Base-by-base conservation (phyloP, 495 filamentous ascomycete genomes). In the Hypomontagnella monticulosa region DNA sequence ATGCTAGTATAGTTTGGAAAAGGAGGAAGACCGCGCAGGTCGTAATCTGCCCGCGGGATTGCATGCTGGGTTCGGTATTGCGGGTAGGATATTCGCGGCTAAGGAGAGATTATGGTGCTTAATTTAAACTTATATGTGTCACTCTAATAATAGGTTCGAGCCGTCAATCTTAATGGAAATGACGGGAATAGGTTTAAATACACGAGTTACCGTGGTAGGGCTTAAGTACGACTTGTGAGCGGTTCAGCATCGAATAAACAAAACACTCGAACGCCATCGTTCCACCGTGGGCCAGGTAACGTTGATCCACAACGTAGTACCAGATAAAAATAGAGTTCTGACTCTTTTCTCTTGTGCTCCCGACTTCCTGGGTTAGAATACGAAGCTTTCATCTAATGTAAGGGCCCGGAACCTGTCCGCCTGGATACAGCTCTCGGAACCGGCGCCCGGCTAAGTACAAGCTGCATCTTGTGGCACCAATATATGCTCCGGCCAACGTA, bases 331-430 rank as follows among this genome's bases (percentile, higher is more conserved):
- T 49, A 62, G 37, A 47, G 33, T 67, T 54, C 47, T 27, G 2
- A 27, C 23, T 27, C 23, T 6, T 27, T 27, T 6, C 16, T 47
- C 6, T 41, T 16, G 10, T 43, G 18, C 32, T 60, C 49, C 55
- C 57, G 33, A 57, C 19, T 43, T 19, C 52, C 42, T 52, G 50
- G 49, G 27, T 55, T 19, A 18, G 11, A 60, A 60, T 61, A 56
- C 44, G 56, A 61, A 52, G 38, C 15, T 52, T 43, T 44, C 34
- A 23, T 14, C 50, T 51, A 67, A 61, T 36, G 64, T 23, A 61
- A 53, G 53, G 64, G 51, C 2, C 36, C 34, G 34, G 40, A 41
- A 55, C 41, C 27, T 18, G 27, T 14, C 36, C 49, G 41, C 32
- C 41, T 18, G 16, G 19, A 14, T 33, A 52, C 48, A 34, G 16